Evolutionary conservation across 208 protist genomes (phyloP), one percentile per base, ranked within the genome.

Genomic region (Zelonia costaricensis): DNA sequence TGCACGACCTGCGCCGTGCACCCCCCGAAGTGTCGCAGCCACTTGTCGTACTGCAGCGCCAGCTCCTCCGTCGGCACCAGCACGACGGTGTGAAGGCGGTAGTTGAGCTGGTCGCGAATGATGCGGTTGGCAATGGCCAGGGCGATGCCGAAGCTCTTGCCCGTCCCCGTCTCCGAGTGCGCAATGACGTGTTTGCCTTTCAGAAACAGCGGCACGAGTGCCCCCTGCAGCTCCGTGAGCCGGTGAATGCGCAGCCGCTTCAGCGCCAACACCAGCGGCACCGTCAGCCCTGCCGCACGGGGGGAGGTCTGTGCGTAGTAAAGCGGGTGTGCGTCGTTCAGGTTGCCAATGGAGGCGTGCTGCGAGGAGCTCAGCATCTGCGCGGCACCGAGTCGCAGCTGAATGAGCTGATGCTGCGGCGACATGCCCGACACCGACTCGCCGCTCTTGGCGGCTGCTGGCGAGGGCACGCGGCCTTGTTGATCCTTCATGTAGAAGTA

Each of bases 181-280:
- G 90, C 90, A 55, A 96, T 93, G 53, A 96, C 78, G 70, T 96
- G 90, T 60, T 90, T 91, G 33, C 90, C 90, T 54, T 91, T 91
- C 9, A 96, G 69, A 28, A 96, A 46, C 18, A 92, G 75, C 33
- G 90, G 90, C 33, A 96, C 74, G n/a, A 96, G 71, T 7, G 90
- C 90, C 1, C 90, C 90, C 48, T 96, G 90, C 52, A 96, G 69
- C 61, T 91, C 84, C 15, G 90, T 96, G 13, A 96, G 76, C 8
- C 74, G 79, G 33, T 43, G 51, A 59, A 96, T 96, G 20, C 71
- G 60, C 30, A 96, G 68, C n/a, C 78, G 69, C 38, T 84, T 71
- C 31, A 96, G 66, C 15, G 85, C 76, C 23, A 82, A 23, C 39
- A 91, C 79, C 10, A 96, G 83, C 44, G 81, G 79, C 18, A 79